These are phyloP conservation scores for Sporisorium graminicola DNA, from an alignment of 1,284 basidiomycete species.

Conservation along the genomic window DNA sequence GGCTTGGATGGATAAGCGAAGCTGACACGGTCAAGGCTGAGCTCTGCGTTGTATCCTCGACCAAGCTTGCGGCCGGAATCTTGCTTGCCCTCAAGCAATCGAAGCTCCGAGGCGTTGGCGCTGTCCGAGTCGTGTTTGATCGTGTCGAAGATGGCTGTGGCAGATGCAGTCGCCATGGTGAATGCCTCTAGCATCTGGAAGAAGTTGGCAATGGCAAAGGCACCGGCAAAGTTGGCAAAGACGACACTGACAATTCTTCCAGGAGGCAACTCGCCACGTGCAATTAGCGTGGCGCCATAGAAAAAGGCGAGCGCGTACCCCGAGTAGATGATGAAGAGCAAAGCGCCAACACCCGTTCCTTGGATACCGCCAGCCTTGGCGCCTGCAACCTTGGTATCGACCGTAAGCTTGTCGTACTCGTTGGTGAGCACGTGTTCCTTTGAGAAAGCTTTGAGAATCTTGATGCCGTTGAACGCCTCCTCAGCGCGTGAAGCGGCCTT, in stretches of 20 bases:
- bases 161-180: slow-evolving; percentile 40
- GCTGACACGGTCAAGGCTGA: slow-evolving; percentile 80
- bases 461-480: slow-evolving; percentile 17
- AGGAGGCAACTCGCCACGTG: slow-evolving; percentile 7
- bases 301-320: slow-evolving; percentile 51
- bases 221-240: slow-evolving; percentile 44
- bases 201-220: slow-evolving; percentile 47
- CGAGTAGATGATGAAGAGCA: slow-evolving; percentile 49
- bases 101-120: background rate
- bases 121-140: slow-evolving; percentile 6
- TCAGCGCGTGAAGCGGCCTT: slow-evolving; percentile 14
- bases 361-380: slow-evolving; percentile 13
- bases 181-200: slow-evolving; percentile 47
- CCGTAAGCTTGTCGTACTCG: slow-evolving; percentile 8
- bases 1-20: slow-evolving; percentile 93
- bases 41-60: slow-evolving; percentile 18
- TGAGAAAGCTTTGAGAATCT: slow-evolving; percentile 17
- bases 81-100: background rate
- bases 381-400: slow-evolving; percentile 1
- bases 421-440: slow-evolving; percentile 2
- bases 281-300: slow-evolving; percentile 31
- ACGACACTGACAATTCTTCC: slow-evolving; percentile 50
- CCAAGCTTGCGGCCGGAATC: background rate
- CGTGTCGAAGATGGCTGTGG: slow-evolving; percentile 19
- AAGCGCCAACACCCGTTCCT: slow-evolving; percentile 26